Conservation (phyloP, 352 stramenopile species). For the Phytophthora boehmeriae region DNA sequence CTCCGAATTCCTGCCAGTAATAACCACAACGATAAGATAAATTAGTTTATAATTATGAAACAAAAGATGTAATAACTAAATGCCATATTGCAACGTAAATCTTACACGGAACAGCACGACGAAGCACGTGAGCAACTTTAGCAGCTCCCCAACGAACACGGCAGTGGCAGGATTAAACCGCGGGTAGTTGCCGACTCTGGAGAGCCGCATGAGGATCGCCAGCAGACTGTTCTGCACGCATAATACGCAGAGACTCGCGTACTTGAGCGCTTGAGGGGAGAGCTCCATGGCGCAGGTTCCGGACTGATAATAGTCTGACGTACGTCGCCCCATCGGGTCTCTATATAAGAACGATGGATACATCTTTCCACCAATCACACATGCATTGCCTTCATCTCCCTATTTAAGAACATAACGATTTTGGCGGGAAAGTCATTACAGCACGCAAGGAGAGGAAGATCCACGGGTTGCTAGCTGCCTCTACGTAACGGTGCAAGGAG, state of each 20-base stretch:
- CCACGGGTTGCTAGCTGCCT: constrained; percentile 1
- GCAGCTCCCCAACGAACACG: constrained; percentile 72
- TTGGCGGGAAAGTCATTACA: constrained; percentile 35
- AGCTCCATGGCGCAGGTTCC: constrained; percentile 24
- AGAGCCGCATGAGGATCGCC: constrained; percentile 84
- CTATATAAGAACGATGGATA: constrained; percentile 9
- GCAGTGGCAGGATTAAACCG: constrained; percentile 81
- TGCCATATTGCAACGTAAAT: constrained; percentile 4
- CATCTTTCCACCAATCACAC: too few relatives aligned
- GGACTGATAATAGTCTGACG: too few relatives aligned
- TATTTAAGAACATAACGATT: constrained; percentile 18
- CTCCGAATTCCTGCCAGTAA: constrained; percentile 32
- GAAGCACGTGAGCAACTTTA: constrained; percentile 67
- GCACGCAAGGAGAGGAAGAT: constrained; percentile 18
- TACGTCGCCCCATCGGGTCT: too few relatives aligned
- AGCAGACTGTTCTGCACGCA: constrained; percentile 83
- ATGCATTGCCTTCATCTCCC: constrained; percentile 8
- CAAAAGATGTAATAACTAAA: not conserved
- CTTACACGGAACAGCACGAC: constrained; percentile 52
- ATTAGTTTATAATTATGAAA: not conserved
- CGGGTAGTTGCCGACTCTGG: constrained; percentile 65
- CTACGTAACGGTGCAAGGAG: constrained; percentile 8
- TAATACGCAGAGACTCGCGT: constrained; percentile 75
- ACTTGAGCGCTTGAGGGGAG: constrained; percentile 66
- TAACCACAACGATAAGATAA: not conserved